Base-by-base conservation (phyloP, 2,329 filamentous ascomycete species). In the Hypoxylon sp. region DNA sequence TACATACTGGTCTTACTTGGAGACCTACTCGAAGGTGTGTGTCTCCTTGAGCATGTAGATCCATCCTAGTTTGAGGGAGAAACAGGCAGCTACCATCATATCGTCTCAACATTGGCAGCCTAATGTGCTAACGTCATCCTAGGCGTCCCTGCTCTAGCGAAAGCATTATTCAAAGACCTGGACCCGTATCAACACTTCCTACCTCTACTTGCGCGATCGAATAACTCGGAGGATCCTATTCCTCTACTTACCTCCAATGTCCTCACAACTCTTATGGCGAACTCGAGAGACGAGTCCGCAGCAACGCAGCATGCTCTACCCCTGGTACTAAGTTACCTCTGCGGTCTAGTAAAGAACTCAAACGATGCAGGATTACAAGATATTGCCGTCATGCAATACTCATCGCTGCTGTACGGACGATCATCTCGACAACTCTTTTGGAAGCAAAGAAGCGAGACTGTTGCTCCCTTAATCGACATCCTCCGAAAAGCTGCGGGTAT, bases 311-410 rank as follows among this genome's bases (percentile, higher is more conserved):
- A 78, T 73, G 93, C 94, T 19, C 87, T 98, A 48, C 92, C 94
- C 17, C 86, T 93, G 75, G 86, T 98, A 54, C 93, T 96, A 81
- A 91, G 88, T 76, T 98, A 98, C 81, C 88, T 98, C 31, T 92
- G 94, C 6, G 90, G 90, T 58, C 85, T 98, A 62, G 90, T 92
- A 65, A 94, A 94, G 84, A 94, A 91, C 78, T 88, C 92, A 46
- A 76, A 67, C 63, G 96, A 99, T 81, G 92, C 93, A 61, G 94
- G 94, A 42, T 86, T 97, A 63, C 96, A 99, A 81, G 96, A 99
- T 78, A 97, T 98, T 77, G 95, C 94, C 26, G 94, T 98, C 11
- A 93, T 96, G 77, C 90, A 95, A 78, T 97, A 95, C 81, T 98
- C 96, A 37, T 87, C 92, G 19, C 85, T 99, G 33, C 85, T 99